These are phyloP conservation scores for Cladosporium halotolerans DNA, from an alignment of 2,329 filamentous ascomycete genomes.

Conservation along the genomic window DNA sequence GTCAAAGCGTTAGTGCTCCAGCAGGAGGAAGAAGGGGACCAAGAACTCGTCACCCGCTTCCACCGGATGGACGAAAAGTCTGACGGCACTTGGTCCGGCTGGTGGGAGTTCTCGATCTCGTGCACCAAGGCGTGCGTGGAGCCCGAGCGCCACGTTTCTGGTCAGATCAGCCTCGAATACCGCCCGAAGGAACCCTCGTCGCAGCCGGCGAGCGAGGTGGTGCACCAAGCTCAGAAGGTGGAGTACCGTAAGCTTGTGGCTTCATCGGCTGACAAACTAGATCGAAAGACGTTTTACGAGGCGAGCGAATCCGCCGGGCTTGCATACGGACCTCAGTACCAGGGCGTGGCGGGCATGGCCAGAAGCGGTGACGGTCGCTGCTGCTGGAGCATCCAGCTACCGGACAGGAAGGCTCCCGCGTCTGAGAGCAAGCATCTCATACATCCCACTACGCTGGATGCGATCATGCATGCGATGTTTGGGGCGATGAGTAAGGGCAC, in stretches of 20 bases:
- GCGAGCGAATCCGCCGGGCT: not conserved
- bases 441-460: not conserved
- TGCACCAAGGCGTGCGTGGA: not conserved
- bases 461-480: not conserved
- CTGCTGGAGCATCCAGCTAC: not conserved
- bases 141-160: not conserved
- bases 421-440: not conserved
- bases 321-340: not conserved
- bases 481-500: not conserved
- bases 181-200: not conserved
- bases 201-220: not conserved
- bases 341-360: not conserved
- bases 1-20: constrained; percentile 48
- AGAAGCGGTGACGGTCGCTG: not conserved
- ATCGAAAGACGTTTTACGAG: not conserved
- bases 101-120: not conserved
- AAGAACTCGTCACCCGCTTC: constrained; percentile 36
- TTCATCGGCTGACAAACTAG: not conserved
- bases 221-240: not conserved
- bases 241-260: not conserved
- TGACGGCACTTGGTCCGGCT: too few species aligned
- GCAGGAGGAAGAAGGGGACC: constrained; percentile 40
- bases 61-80: not conserved
- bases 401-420: not conserved
- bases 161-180: not conserved